These are phyloP conservation scores for Spirogloea muscicola DNA, from an alignment of 139 green algal species.

Conservation along the genomic window DNA sequence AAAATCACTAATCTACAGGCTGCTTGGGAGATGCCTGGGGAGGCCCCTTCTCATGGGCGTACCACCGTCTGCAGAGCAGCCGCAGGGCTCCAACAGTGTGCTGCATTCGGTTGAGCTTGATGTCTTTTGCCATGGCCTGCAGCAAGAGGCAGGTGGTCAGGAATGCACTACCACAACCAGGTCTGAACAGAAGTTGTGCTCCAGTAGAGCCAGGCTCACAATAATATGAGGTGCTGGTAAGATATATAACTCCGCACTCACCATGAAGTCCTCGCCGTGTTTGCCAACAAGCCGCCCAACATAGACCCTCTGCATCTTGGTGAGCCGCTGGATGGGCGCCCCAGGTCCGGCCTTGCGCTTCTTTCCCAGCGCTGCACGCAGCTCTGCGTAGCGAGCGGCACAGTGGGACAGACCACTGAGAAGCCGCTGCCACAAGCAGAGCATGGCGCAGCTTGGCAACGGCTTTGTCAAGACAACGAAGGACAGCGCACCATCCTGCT, in stretches of 20 bases:
- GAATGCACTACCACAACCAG: neutral
- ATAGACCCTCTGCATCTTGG: constrained; percentile 24
- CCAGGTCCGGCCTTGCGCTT: constrained; percentile 10
- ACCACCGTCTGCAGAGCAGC: neutral
- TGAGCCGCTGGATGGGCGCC: constrained; percentile 11
- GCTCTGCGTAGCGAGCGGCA: neutral
- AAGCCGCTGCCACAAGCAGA: neutral
- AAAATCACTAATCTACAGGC: too few species aligned
- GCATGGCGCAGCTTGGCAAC: neutral
- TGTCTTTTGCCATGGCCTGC: constrained; percentile 22
- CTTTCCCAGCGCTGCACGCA: constrained; percentile 17
- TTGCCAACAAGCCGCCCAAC: constrained; percentile 28
- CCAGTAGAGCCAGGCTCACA: too few species aligned
- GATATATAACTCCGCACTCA: too few species aligned
- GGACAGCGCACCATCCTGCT: neutral
- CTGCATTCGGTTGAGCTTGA: constrained; percentile 30
- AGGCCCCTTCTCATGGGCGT: constrained; percentile 1
- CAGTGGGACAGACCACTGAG: neutral
- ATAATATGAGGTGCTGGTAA: too few species aligned
- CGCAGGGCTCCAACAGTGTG: constrained; percentile 7
- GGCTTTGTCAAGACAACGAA: neutral
- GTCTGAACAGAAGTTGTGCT: too few species aligned
- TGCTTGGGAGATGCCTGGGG: too few species aligned
- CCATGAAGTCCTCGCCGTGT: constrained; percentile 18
- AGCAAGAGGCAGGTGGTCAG: neutral